A percentile compares a stretch with the other conserved stretches of the same genome.
Conservation (phyloP, 345 rosid genomes). For the Arabis hirsuta region DNA sequence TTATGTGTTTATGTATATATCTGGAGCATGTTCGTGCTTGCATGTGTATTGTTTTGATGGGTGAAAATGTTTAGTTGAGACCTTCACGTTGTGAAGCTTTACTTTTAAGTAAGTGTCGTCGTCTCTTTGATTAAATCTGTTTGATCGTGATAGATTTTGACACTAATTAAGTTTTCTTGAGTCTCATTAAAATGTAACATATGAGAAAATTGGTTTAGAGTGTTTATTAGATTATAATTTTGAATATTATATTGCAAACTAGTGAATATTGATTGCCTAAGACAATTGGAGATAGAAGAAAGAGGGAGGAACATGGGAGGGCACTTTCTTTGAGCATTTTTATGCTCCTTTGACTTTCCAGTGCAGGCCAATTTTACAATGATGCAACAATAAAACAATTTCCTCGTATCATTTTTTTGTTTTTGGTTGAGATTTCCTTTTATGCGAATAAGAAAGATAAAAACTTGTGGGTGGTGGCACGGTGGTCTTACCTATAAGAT, state of each 20-base stretch:
- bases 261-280: slow-evolving; percentile 15
- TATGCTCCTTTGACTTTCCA: slow-evolving; percentile 41
- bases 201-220: background rate
- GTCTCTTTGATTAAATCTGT: slow-evolving; percentile 11
- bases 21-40: slow-evolving; percentile 42
- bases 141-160: slow-evolving; percentile 32
- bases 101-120: slow-evolving; percentile 25
- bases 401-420: background rate
- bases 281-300: slow-evolving; percentile 27
- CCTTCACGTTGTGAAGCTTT: slow-evolving; percentile 42
- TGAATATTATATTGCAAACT: slow-evolving; percentile 1
- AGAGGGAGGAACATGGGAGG: slow-evolving; percentile 45
- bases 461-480: too few relatives aligned
- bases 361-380: slow-evolving; percentile 26
- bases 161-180: slow-evolving; percentile 12
- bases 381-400: background rate
- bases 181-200: background rate
- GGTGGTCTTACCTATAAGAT: too few relatives aligned
- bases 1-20: slow-evolving; percentile 26
- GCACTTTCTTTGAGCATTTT: slow-evolving; percentile 40
- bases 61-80: slow-evolving; percentile 45
- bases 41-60: slow-evolving; percentile 28
- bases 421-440: background rate
- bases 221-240: background rate
- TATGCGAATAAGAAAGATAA: too few relatives aligned